Percentiles rank a stretch among this genome's conserved stretches.
phyloP scores from a whole-genome alignment of 2,329 filamentous ascomycete species.

The Pestalotiopsis sp. region DNA sequence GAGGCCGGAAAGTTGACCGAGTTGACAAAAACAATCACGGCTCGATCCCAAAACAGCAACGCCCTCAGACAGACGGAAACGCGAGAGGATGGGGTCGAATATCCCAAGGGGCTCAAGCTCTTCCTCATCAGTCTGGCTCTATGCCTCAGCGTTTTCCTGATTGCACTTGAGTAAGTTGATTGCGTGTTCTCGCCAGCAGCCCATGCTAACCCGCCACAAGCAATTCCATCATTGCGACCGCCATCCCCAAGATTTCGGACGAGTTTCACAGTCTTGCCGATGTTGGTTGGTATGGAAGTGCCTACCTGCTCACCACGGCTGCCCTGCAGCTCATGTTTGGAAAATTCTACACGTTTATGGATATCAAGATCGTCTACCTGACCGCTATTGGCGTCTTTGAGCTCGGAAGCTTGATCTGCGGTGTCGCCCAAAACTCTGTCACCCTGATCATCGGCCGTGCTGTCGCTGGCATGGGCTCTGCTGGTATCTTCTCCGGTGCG shows the following conservation, averaged over 20 bases:
- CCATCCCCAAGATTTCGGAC: slow-evolving; percentile 41
- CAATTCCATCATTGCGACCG: slow-evolving; percentile 40
- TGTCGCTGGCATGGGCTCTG: slow-evolving; percentile 34
- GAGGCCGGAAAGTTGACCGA: slow-evolving; percentile 17
- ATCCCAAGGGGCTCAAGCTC: slow-evolving; percentile 38
- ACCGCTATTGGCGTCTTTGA: slow-evolving; percentile 40
- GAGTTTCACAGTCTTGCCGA: slow-evolving; percentile 43
- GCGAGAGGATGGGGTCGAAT: slow-evolving; percentile 39
- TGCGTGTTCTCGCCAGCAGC: neutral
- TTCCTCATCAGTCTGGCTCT: slow-evolving; percentile 42
- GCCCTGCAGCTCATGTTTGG: slow-evolving; percentile 38
- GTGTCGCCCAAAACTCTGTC: slow-evolving; percentile 27
- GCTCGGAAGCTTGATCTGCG: slow-evolving; percentile 40
- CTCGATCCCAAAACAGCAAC: slow-evolving; percentile 25
- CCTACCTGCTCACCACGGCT: slow-evolving; percentile 40
- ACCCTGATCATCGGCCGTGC: slow-evolving; percentile 31
- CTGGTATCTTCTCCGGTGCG: slow-evolving; percentile 43
- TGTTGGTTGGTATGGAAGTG: slow-evolving; percentile 49
- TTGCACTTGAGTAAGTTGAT: slow-evolving; percentile 40
- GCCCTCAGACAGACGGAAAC: slow-evolving; percentile 27
- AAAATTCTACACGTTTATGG: slow-evolving; percentile 42
- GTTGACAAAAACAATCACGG: slow-evolving; percentile 26
- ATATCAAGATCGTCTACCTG: slow-evolving; percentile 38
- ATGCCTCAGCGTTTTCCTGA: slow-evolving; percentile 45
- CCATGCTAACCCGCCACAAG: slow-evolving; percentile 12